A percentile compares a stretch with the other conserved stretches of the same genome.
phyloP scores from a whole-genome alignment of 495 filamentous ascomycete genomes.

The Aspergillus olivimuriae region DNA sequence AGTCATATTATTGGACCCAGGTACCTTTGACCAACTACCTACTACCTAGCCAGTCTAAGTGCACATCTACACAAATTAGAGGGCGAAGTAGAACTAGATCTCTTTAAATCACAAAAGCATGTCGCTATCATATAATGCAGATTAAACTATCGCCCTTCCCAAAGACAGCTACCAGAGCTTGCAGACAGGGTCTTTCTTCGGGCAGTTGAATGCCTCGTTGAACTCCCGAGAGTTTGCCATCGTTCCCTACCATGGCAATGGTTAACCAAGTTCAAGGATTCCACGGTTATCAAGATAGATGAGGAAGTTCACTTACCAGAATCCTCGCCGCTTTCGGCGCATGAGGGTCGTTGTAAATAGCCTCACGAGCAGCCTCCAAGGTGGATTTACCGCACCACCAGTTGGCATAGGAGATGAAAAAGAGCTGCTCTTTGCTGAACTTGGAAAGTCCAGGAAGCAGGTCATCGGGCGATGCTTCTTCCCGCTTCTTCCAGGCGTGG shows the following conservation, averaged over 20 bases:
- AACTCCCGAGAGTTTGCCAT: constrained; percentile 65
- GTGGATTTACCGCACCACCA: constrained; percentile 65
- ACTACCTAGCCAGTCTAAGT: too few species aligned
- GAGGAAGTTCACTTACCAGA: constrained; percentile 33
- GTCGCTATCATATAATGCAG: background rate
- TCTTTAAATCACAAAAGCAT: too few species aligned
- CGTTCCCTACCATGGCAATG: constrained; percentile 37
- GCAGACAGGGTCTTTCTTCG: constrained; percentile 57
- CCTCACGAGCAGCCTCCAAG: constrained; percentile 46
- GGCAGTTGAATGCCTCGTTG: constrained; percentile 59
- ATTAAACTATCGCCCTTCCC: background rate
- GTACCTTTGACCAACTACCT: too few species aligned
- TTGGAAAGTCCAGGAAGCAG: constrained; percentile 56
- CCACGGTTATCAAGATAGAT: background rate
- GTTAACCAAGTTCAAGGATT: constrained; percentile 9
- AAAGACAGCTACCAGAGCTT: constrained; percentile 55
- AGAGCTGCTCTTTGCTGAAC: constrained; percentile 67
- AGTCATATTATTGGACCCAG: too few species aligned
- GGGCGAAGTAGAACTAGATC: too few species aligned
- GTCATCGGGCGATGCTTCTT: constrained; percentile 45
- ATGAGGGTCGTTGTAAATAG: constrained; percentile 59
- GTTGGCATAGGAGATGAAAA: constrained; percentile 61
- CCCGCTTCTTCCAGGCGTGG: constrained; percentile 58
- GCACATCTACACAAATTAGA: too few species aligned
- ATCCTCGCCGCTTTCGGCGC: constrained; percentile 56